Conservation (phyloP, 441 rosid genomes). For the Pelargonium myrrhifolium region DNA sequence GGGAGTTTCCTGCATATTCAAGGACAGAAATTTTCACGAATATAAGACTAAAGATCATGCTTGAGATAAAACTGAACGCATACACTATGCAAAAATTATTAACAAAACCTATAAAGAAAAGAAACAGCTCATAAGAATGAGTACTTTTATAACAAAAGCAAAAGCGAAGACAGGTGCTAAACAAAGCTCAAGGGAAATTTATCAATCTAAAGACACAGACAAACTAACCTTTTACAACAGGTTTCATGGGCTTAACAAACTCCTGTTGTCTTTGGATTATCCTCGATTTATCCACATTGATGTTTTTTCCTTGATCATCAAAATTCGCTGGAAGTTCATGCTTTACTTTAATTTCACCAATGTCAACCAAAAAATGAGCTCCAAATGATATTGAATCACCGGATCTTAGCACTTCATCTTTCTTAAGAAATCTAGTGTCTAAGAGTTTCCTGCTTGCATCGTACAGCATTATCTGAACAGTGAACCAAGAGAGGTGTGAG, state of each 20-base stretch:
- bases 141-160: neutral
- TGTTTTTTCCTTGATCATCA: neutral
- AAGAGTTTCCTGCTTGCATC: constrained; percentile 17
- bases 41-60: constrained; percentile 4
- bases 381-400: constrained; percentile 12
- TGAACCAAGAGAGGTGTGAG: constrained; percentile 6
- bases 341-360: constrained; percentile 6
- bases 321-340: neutral
- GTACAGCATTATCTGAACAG: constrained; percentile 13
- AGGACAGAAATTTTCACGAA: neutral
- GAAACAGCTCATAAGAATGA: neutral
- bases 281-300: neutral
- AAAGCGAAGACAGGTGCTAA: neutral
- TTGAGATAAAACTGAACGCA: neutral
- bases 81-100: neutral
- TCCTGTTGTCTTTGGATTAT: constrained; percentile 13
- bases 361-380: constrained; percentile 14
- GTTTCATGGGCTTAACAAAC: constrained; percentile 20
- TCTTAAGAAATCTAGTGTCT: constrained; percentile 15
- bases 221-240: constrained; percentile 31
- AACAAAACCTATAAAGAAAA: neutral
- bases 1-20: constrained; percentile 22
- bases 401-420: constrained; percentile 11
- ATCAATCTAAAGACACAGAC: neutral
- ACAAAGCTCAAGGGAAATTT: constrained; percentile 9